phyloP scores from a whole-genome alignment of 305 asterid genomes.

The Solanum chacoense region DNA sequence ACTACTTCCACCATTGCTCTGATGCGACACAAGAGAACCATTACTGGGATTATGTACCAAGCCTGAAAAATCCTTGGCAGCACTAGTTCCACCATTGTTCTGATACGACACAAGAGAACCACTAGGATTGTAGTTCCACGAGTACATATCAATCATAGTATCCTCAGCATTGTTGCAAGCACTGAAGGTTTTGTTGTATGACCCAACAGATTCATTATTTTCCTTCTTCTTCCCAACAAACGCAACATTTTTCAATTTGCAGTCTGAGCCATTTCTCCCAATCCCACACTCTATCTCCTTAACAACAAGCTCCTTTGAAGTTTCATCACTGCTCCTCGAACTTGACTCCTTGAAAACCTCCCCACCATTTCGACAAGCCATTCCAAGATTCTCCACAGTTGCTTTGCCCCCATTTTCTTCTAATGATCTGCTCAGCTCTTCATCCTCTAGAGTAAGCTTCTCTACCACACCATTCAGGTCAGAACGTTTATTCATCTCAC shows the following conservation, averaged over 20 bases:
- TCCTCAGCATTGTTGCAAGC: constrained; percentile 45
- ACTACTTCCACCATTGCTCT: constrained; percentile 23
- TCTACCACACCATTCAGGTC: constrained; percentile 39
- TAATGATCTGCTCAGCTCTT: constrained; percentile 17
- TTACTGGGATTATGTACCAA: constrained; percentile 15
- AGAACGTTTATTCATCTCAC: constrained; percentile 49
- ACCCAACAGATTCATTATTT: constrained; percentile 26
- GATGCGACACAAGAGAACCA: constrained; percentile 25
- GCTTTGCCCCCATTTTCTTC: constrained; percentile 26
- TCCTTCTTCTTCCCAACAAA: constrained; percentile 20
- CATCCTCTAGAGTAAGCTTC: constrained; percentile 34
- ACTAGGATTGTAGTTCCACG: constrained; percentile 28
- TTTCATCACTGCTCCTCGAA: constrained; percentile 27
- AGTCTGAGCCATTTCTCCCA: constrained; percentile 33
- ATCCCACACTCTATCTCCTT: constrained; percentile 58
- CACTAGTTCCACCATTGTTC: constrained; percentile 21
- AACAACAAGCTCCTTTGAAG: constrained; percentile 53
- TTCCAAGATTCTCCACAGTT: constrained; percentile 22
- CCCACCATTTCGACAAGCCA: constrained; percentile 8
- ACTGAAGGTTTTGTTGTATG: constrained; percentile 32
- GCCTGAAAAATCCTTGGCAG: constrained; percentile 28
- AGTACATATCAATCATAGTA: constrained; percentile 38
- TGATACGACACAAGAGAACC: constrained; percentile 26
- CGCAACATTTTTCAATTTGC: constrained; percentile 28
- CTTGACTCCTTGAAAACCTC: constrained; percentile 24